A percentile compares a stretch with the other conserved stretches of the same genome.
phyloP scores from a whole-genome alignment of 371 early-diverging fungal species.

The Parasitella parasitica region DNA sequence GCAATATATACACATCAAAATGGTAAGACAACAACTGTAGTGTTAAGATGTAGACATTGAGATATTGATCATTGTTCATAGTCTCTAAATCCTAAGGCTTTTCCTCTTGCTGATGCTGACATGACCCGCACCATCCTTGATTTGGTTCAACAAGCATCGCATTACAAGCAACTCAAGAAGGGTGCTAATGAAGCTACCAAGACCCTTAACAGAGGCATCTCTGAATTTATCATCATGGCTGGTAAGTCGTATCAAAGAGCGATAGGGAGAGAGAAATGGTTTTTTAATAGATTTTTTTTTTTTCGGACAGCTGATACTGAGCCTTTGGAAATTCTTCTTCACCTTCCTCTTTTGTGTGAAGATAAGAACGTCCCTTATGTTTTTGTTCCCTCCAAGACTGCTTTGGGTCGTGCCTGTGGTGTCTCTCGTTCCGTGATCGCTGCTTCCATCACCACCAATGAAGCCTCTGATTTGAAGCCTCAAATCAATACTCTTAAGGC shows the following conservation, averaged over 20 bases:
- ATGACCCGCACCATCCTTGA: slow-evolving; percentile 94
- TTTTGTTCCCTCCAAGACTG: slow-evolving; percentile 95
- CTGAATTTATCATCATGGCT: slow-evolving; percentile 98
- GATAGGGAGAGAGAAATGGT: neutral
- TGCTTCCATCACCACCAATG: slow-evolving; percentile 93
- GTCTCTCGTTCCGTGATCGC: slow-evolving; percentile 95
- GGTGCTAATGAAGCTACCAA: slow-evolving; percentile 99
- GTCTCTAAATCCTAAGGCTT: slow-evolving; percentile 77
- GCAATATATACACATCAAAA: neutral
- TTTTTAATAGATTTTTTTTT: neutral
- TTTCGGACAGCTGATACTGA: slow-evolving; percentile 83
- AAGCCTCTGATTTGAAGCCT: slow-evolving; percentile 91
- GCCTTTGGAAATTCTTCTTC: slow-evolving; percentile 96
- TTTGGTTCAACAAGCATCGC: slow-evolving; percentile 95
- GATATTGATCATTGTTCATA: neutral
- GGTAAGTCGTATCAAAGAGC: slow-evolving; percentile 31
- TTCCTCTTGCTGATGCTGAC: slow-evolving; percentile 91
- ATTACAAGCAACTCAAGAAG: slow-evolving; percentile 98
- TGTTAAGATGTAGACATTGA: neutral
- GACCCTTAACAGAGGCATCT: slow-evolving; percentile 98
- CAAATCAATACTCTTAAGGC: slow-evolving; percentile 90
- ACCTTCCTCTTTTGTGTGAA: slow-evolving; percentile 98
- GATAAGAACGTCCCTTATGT: slow-evolving; percentile 99
- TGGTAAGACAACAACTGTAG: neutral
- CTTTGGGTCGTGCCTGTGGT: slow-evolving; percentile 98